Conservation (phyloP, 768 basidiomycete genomes). For the Cyclocybe aegerita region DNA sequence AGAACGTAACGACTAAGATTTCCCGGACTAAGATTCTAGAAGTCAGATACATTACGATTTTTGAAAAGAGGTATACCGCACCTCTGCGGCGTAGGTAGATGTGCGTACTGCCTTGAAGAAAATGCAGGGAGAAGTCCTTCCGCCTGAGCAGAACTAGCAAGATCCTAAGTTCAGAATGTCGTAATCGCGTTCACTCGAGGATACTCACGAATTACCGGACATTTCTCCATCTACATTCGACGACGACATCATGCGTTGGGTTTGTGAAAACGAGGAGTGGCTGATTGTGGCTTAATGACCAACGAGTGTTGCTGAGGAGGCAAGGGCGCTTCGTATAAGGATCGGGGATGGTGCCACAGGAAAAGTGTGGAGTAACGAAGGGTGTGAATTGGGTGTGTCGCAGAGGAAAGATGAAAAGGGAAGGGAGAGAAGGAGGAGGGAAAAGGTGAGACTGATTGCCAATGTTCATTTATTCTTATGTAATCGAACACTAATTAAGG, state of each 20-base stretch:
- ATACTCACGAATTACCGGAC: too few relatives aligned
- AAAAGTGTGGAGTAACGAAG: not conserved
- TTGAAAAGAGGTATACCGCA: not conserved
- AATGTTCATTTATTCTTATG: slow-evolving; percentile 24
- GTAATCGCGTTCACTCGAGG: too few relatives aligned
- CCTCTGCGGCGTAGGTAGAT: slow-evolving; percentile 28
- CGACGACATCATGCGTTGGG: too few relatives aligned
- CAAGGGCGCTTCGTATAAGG: too few relatives aligned
- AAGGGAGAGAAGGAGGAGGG: slow-evolving; percentile 6
- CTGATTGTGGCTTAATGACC: too few relatives aligned
- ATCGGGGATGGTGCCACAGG: too few relatives aligned
- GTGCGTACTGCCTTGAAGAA: slow-evolving; percentile 18
- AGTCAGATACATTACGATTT: not conserved
- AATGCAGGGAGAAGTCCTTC: slow-evolving; percentile 24
- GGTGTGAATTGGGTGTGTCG: slow-evolving; percentile 7
- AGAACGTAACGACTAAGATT: slow-evolving; percentile 21
- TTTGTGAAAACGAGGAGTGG: too few relatives aligned
- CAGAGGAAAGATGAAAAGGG: slow-evolving; percentile 7
- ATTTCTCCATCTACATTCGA: too few relatives aligned
- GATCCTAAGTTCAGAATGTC: too few relatives aligned
- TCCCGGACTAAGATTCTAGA: slow-evolving; percentile 15
- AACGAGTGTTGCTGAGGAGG: too few relatives aligned
- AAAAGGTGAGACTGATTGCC: slow-evolving; percentile 17
- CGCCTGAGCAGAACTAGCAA: slow-evolving; percentile 13
- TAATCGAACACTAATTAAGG: slow-evolving; percentile 19